phyloP scores from a whole-genome alignment of 495 filamentous ascomycete species.

The Lasiosphaeria miniovina region DNA sequence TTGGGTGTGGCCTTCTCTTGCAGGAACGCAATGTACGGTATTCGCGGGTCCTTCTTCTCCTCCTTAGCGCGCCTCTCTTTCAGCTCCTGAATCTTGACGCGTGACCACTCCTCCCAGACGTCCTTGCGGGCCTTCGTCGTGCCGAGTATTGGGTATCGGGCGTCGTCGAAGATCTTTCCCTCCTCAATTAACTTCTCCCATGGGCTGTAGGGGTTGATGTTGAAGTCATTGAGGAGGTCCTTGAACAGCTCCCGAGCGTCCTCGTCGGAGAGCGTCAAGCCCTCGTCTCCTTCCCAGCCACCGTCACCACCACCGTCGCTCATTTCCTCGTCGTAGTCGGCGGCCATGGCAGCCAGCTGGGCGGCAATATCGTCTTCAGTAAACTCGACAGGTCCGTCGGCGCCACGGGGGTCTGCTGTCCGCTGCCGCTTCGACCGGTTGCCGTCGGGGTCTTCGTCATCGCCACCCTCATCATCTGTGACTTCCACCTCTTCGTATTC shows the following conservation, averaged over 20 bases:
- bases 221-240: slow-evolving; percentile 77
- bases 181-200: slow-evolving; percentile 88
- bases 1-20: slow-evolving; percentile 79
- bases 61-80: slow-evolving; percentile 70
- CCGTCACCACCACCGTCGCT: slow-evolving; percentile 65
- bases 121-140: slow-evolving; percentile 81
- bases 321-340: slow-evolving; percentile 65
- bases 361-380: slow-evolving; percentile 93
- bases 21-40: slow-evolving; percentile 80
- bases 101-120: slow-evolving; percentile 76
- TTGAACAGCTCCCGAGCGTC: slow-evolving; percentile 74
- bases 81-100: slow-evolving; percentile 65
- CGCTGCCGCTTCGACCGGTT: slow-evolving; percentile 63
- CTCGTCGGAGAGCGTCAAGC: slow-evolving; percentile 60
- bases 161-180: slow-evolving; percentile 78
- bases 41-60: slow-evolving; percentile 79
- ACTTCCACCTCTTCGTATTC: slow-evolving; percentile 92
- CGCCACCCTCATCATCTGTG: slow-evolving; percentile 60
- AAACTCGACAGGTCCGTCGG: slow-evolving; percentile 71
- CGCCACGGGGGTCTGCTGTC: slow-evolving; percentile 52
- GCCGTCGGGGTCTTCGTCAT: slow-evolving; percentile 43
- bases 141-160: slow-evolving; percentile 74
- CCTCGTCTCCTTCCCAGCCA: slow-evolving; percentile 67
- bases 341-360: slow-evolving; percentile 83
- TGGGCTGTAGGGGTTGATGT: slow-evolving; percentile 81